These are phyloP conservation scores for Choiromyces venosus DNA, from an alignment of 495 filamentous ascomycete species.

Conservation along the genomic window DNA sequence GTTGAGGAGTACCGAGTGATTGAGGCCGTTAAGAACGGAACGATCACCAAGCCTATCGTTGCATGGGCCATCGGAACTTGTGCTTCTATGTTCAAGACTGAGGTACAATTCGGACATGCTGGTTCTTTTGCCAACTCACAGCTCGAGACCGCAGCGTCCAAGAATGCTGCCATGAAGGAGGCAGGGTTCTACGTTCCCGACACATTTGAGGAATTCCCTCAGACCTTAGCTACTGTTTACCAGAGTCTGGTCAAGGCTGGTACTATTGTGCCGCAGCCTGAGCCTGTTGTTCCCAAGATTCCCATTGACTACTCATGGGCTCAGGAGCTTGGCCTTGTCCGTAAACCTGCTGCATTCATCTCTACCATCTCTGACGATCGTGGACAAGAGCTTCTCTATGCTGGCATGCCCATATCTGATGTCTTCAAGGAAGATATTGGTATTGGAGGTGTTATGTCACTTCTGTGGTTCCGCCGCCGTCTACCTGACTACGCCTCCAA, in stretches of 20 bases:
- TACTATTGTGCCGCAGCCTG: conserved; percentile 73
- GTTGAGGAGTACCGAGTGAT: conserved; percentile 99
- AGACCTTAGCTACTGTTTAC: conserved; percentile 69
- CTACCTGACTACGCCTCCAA: conserved; percentile 93
- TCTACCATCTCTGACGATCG: conserved; percentile 99
- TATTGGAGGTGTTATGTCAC: conserved; percentile 98
- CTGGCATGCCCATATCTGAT: conserved; percentile 98
- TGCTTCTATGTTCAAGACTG: conserved; percentile 99
- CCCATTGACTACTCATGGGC: conserved; percentile 99
- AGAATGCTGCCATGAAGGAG: conserved; percentile 95
- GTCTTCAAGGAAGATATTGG: conserved; percentile 98
- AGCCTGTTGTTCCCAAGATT: conserved; percentile 96
- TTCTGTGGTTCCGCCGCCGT: conserved; percentile 98
- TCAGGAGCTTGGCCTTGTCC: conserved; percentile 97
- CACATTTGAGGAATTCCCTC: conserved; percentile 93
- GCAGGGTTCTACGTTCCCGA: conserved; percentile 91
- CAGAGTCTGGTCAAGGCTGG: conserved; percentile 75
- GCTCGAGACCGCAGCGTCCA: conserved; percentile 89
- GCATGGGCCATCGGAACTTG: conserved; percentile 99
- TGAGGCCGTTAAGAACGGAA: conserved; percentile 88
- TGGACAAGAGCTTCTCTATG: conserved; percentile 97
- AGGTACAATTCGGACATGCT: conserved; percentile 98
- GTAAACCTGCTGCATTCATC: conserved; percentile 99
- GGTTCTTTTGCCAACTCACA: conserved; percentile 98
- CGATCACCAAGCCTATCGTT: conserved; percentile 95